A percentile compares a stretch with the other conserved stretches of the same genome.
phyloP scores from a whole-genome alignment of 306 rosid genomes.

The Cucurbita argyrosperma region DNA sequence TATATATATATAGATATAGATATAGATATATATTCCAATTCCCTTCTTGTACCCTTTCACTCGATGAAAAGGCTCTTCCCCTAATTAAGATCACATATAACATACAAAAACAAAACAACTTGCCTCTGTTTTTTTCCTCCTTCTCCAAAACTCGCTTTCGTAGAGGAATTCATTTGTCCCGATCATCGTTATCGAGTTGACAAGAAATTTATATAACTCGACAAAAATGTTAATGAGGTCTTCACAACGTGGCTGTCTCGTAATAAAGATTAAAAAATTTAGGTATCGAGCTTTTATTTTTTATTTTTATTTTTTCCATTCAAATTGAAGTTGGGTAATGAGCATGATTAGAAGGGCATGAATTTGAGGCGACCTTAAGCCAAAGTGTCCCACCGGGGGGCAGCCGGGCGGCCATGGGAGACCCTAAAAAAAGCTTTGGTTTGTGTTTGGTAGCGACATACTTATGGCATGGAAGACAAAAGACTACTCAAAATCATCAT shows the following conservation, averaged over 20 bases:
- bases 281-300: not conserved
- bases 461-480: slow-evolving; percentile 11
- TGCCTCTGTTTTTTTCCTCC: not conserved
- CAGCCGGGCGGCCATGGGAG: not conserved
- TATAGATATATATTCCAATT: too few relatives aligned
- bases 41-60: not conserved
- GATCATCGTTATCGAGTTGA: not conserved
- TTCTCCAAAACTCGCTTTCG: not conserved
- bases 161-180: not conserved
- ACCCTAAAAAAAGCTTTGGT: not conserved
- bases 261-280: not conserved
- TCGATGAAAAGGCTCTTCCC: not conserved
- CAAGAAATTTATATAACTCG: not conserved
- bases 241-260: not conserved
- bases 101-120: not conserved
- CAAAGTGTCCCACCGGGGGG: not conserved
- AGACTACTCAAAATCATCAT: slow-evolving; percentile 18
- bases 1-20: too few relatives aligned
- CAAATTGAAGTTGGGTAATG: not conserved
- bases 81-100: not conserved
- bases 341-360: not conserved
- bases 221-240: too few relatives aligned
- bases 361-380: not conserved
- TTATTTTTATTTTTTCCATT: not conserved
- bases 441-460: slow-evolving; percentile 11